A percentile compares a stretch with the other conserved stretches of the same genome.
Conservation (phyloP, 75 land plant species). For the Isoetes taiwanensis region DNA sequence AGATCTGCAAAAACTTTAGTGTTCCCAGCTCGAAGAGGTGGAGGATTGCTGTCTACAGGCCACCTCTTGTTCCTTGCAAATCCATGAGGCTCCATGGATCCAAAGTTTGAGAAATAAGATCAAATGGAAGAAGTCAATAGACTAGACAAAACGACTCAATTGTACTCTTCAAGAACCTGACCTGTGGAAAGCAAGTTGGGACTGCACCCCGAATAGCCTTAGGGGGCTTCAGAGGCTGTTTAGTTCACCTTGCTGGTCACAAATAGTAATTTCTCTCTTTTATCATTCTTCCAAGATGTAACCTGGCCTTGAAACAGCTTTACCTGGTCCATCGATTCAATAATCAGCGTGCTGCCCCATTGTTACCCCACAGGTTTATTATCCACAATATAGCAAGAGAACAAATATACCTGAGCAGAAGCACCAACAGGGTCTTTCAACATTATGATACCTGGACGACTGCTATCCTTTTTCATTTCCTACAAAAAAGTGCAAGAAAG, state of each 20-base stretch:
- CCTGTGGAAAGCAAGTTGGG: constrained; percentile 67
- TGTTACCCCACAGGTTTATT: no score
- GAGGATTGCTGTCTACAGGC: constrained; percentile 36
- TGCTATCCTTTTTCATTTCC: constrained; percentile 11
- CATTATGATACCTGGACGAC: constrained; percentile 11
- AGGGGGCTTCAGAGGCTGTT: constrained; percentile 31
- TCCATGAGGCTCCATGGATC: constrained; percentile 50
- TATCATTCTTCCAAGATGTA: constrained; percentile 68
- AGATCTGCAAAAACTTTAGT: constrained; percentile 42
- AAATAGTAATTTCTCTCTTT: constrained; percentile 63
- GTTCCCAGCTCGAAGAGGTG: constrained; percentile 37
- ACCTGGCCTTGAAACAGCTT: constrained; percentile 59
- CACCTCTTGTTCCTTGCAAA: constrained; percentile 54
- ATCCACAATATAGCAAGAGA: no score
- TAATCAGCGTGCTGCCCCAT: no score
- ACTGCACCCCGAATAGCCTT: constrained; percentile 61
- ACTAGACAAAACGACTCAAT: no score
- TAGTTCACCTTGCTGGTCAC: constrained; percentile 66
- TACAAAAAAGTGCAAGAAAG: no score
- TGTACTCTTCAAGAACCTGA: no score
- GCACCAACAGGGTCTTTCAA: constrained; percentile 15
- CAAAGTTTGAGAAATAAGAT: constrained; percentile 39
- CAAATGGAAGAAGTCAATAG: no score
- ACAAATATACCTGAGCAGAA: constrained; percentile 16
- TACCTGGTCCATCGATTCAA: no score